Evolutionary conservation across 1,284 basidiomycete species (phyloP), one percentile per base, ranked within the genome.

Genomic region (Ceratobasidium sp.): DNA sequence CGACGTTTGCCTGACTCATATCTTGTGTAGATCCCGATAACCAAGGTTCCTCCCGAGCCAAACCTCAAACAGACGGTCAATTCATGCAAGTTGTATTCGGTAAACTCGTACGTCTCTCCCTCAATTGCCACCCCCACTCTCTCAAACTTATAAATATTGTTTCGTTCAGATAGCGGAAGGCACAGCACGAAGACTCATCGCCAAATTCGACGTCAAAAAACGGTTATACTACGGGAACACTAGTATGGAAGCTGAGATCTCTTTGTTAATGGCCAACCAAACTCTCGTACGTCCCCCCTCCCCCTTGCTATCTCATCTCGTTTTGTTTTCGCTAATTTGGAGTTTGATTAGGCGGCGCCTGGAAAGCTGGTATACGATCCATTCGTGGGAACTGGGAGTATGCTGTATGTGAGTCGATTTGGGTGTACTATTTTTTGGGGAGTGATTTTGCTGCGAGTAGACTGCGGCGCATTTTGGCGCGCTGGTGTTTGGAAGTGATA

Each of bases 201-300:
- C 86, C 49, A 90, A 87, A 70, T 96, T 95, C 80, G 92, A 97
- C 81, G 93, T 99, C 77, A 99, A 98, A 85, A 95, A 96, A 83
- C 90, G 98, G 7, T 87, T 88, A 18, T 98, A 96, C 84, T 99
- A 93, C 84, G 97, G 98, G 10, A 99, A 98, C 82, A 99, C 98
- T 0, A 95, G 94, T 82, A 99, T 99, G 98, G 97, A 99, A 82
- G 92, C 97, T 0, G 96, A 98, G 83, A 94, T 98, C 80, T 97
- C 95, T 1, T 87, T 99, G 60, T 85, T 99, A 51, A 98, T 99
- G 96, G 97, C 97, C 7, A 97, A 97, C 82, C 98, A 99, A 86
- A 93, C 97, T 0, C 86, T 97, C 83, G 96, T 94, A 79, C 58
- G 86, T 79, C 28, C 23, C n/a, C n/a, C n/a, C n/a, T n/a, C n/a